Evolutionary conservation across 1,284 basidiomycete genomes (phyloP).

Genomic region (Rhodotorula sp.): DNA sequence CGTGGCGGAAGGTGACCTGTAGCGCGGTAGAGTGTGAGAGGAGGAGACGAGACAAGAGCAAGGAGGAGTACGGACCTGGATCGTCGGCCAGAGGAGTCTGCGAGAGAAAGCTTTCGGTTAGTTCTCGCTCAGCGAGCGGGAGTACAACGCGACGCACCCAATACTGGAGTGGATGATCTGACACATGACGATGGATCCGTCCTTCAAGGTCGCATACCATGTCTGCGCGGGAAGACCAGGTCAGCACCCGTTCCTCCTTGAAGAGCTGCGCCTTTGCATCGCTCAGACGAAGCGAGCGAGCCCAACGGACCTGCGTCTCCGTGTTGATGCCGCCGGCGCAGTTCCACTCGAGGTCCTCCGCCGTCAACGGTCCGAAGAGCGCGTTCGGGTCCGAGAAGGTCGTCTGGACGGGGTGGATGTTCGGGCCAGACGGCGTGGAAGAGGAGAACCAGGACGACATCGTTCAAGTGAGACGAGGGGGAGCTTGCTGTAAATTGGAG

Average conservation of each 20-base stretch:
- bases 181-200: slow-evolving; percentile 78
- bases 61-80: slow-evolving; percentile 57
- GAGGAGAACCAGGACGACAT: slow-evolving; percentile 36
- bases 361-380: slow-evolving; percentile 61
- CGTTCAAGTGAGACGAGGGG: not conserved
- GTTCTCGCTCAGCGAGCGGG: too few species aligned
- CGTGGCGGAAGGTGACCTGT: slow-evolving; percentile 81
- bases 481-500: not conserved
- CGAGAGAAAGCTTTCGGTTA: too few species aligned
- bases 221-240: slow-evolving; percentile 54
- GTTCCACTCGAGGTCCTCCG: slow-evolving; percentile 78
- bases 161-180: slow-evolving; percentile 95
- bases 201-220: slow-evolving; percentile 75
- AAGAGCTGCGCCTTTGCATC: too few species aligned
- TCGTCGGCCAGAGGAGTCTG: slow-evolving; percentile 70
- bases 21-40: not conserved
- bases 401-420: slow-evolving; percentile 37
- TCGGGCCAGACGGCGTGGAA: slow-evolving; percentile 22
- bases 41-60: not conserved
- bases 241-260: too few species aligned
- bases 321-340: slow-evolving; percentile 72
- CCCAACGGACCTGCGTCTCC: slow-evolving; percentile 60
- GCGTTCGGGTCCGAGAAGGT: slow-evolving; percentile 25
- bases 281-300: too few species aligned
- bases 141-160: slow-evolving; percentile 63